These are phyloP conservation scores for Isoetes taiwanensis DNA, from an alignment of 75 land plant species.

Conservation along the genomic window DNA sequence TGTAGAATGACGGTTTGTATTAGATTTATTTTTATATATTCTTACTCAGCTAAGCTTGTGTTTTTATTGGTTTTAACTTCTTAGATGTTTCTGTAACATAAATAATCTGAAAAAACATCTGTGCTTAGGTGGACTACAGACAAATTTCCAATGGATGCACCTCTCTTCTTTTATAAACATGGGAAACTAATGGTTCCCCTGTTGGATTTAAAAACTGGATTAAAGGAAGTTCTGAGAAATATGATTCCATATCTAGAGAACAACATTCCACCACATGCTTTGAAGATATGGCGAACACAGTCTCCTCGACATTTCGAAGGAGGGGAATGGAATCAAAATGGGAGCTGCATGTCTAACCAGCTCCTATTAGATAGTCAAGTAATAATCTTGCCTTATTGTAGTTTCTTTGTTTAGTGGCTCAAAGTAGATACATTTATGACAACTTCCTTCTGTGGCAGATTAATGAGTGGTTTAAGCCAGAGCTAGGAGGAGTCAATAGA, in stretches of 20 bases:
- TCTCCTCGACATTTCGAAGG: constrained; percentile 93
- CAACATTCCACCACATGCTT: constrained; percentile 32
- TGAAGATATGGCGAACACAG: constrained; percentile 84
- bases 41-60: no score
- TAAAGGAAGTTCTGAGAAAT: constrained; percentile 46
- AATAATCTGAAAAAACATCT: no score
- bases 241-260: constrained; percentile 50
- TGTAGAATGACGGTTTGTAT: no score
- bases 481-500: constrained; percentile 60
- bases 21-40: no score
- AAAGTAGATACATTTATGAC: not conserved
- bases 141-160: constrained; percentile 73
- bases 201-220: constrained; percentile 52
- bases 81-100: no score
- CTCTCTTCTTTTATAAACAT: constrained; percentile 59
- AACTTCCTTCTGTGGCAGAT: constrained; percentile 31
- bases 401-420: not conserved
- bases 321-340: constrained; percentile 94
- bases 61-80: no score
- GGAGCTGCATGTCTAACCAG: constrained; percentile 55
- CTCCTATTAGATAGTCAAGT: constrained; percentile 65
- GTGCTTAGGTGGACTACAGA: constrained; percentile 64
- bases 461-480: constrained; percentile 71
- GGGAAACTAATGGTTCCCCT: constrained; percentile 62
- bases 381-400: not conserved